A percentile compares a stretch with the other conserved stretches of the same genome.
Conservation (phyloP, 305 asterid genomes). For the Salvia sclarea region DNA sequence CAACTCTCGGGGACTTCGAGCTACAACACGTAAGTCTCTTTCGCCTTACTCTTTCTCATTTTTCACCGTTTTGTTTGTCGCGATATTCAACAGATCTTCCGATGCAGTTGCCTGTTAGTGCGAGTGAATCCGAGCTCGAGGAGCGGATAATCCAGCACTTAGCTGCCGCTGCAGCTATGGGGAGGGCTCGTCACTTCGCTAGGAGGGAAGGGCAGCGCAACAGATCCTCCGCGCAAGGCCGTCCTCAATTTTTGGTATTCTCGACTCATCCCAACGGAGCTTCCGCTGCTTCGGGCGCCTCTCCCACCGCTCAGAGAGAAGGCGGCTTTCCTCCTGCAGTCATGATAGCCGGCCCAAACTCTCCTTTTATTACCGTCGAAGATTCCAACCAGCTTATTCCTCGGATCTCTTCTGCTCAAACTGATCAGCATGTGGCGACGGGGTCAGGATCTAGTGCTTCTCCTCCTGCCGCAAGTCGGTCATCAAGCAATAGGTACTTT, state of each 20-base stretch:
- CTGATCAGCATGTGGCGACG: slow-evolving; percentile 48
- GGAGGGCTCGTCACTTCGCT: slow-evolving; percentile 85
- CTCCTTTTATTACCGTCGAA: slow-evolving; percentile 53
- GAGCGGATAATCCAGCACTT: slow-evolving; percentile 94
- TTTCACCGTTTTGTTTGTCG: neutral
- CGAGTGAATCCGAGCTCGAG: slow-evolving; percentile 87
- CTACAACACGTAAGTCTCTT: slow-evolving; percentile 73
- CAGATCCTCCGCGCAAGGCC: slow-evolving; percentile 75
- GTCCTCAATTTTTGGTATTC: slow-evolving; percentile 80
- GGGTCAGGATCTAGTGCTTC: slow-evolving; percentile 50
- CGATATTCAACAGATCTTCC: slow-evolving; percentile 16
- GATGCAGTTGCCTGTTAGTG: slow-evolving; percentile 77
- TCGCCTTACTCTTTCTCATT: neutral
- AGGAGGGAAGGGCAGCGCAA: slow-evolving; percentile 76
- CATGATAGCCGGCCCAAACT: slow-evolving; percentile 47
- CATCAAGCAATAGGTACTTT: slow-evolving; percentile 60
- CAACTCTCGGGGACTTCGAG: slow-evolving; percentile 91
- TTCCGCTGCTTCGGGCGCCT: slow-evolving; percentile 37
- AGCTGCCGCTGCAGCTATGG: slow-evolving; percentile 98
- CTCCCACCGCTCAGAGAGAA: slow-evolving; percentile 42
- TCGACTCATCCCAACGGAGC: slow-evolving; percentile 68
- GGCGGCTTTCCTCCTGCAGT: slow-evolving; percentile 48
- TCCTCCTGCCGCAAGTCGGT: slow-evolving; percentile 46
- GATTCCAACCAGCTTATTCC: slow-evolving; percentile 52
- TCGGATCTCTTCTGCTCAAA: slow-evolving; percentile 48